phyloP scores from a whole-genome alignment of 1,284 basidiomycete genomes.

The Mycena citricolor region DNA sequence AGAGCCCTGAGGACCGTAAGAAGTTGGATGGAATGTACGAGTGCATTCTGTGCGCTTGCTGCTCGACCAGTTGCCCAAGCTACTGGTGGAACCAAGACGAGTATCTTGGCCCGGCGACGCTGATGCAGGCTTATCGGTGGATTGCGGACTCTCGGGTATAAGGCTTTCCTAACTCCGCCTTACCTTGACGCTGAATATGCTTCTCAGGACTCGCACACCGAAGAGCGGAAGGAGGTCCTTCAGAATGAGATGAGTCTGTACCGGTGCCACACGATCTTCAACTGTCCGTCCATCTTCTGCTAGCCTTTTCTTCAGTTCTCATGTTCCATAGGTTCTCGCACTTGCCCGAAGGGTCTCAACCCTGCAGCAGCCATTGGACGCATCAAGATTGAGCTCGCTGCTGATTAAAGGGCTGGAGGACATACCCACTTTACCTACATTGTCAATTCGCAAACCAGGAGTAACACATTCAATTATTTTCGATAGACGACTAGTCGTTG shows the following conservation, averaged over 20 bases:
- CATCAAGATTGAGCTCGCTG: slow-evolving; percentile 87
- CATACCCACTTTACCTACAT: slow-evolving; percentile 2
- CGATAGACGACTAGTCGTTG: too few relatives aligned
- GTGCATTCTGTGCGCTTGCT: slow-evolving; percentile 93
- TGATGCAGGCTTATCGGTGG: slow-evolving; percentile 97
- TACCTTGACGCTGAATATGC: slow-evolving; percentile 8
- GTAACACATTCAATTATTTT: too few relatives aligned
- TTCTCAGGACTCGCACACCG: slow-evolving; percentile 72
- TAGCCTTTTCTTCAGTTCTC: not conserved
- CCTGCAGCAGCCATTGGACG: slow-evolving; percentile 85
- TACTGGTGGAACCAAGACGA: slow-evolving; percentile 99
- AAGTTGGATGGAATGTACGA: slow-evolving; percentile 99
- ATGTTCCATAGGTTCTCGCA: slow-evolving; percentile 65
- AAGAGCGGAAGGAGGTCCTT: slow-evolving; percentile 86
- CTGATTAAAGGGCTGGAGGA: too few relatives aligned
- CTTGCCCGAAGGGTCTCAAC: slow-evolving; percentile 96
- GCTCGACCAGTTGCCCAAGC: slow-evolving; percentile 92
- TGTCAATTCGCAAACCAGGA: not conserved
- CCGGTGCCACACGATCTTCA: slow-evolving; percentile 95
- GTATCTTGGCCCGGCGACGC: slow-evolving; percentile 94
- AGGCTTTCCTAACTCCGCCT: not conserved
- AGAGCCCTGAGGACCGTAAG: slow-evolving; percentile 88
- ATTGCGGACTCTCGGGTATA: slow-evolving; percentile 91
- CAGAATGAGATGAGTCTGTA: slow-evolving; percentile 96
- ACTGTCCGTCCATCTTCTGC: slow-evolving; percentile 55